These are phyloP conservation scores for Hypoxylon trugodes DNA, from an alignment of 495 filamentous ascomycete genomes.

Conservation along the genomic window DNA sequence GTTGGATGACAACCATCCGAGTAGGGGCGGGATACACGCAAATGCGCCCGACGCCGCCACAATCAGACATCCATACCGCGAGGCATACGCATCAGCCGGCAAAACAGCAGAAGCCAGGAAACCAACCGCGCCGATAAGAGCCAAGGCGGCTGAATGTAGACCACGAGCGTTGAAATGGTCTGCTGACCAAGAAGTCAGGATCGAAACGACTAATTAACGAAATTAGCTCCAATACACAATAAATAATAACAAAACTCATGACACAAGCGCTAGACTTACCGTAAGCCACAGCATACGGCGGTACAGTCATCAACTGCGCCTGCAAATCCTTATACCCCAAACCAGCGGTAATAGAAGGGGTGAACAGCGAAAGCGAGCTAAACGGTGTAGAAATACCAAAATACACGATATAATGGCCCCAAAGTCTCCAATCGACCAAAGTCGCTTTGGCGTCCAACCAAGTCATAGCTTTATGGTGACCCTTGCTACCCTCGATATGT, in stretches of 20 bases:
- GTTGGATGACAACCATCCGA: constrained; percentile 77
- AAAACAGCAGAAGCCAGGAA: constrained; percentile 72
- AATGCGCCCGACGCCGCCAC: constrained; percentile 68
- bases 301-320: constrained; percentile 81
- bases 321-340: constrained; percentile 71
- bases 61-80: constrained; percentile 74
- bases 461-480: constrained; percentile 73
- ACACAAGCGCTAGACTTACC: constrained; percentile 17
- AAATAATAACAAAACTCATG: background rate
- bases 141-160: constrained; percentile 64
- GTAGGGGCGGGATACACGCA: constrained; percentile 65
- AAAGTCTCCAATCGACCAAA: constrained; percentile 80
- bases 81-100: constrained; percentile 64
- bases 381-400: constrained; percentile 69
- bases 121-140: constrained; percentile 69
- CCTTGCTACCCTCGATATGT: constrained; percentile 59
- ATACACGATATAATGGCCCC: constrained; percentile 69
- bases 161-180: constrained; percentile 74
- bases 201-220: constrained; percentile 54
- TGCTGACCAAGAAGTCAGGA: constrained; percentile 67
- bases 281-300: constrained; percentile 79
- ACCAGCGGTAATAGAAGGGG: constrained; percentile 77
- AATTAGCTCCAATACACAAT: constrained; percentile 7
- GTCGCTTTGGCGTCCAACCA: constrained; percentile 74
- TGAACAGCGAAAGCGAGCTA: constrained; percentile 85